A percentile compares a stretch with the other conserved stretches of the same genome.
Evolutionary conservation across 179 eudicot species (phyloP).

Genomic region (Dionaea muscipula): DNA sequence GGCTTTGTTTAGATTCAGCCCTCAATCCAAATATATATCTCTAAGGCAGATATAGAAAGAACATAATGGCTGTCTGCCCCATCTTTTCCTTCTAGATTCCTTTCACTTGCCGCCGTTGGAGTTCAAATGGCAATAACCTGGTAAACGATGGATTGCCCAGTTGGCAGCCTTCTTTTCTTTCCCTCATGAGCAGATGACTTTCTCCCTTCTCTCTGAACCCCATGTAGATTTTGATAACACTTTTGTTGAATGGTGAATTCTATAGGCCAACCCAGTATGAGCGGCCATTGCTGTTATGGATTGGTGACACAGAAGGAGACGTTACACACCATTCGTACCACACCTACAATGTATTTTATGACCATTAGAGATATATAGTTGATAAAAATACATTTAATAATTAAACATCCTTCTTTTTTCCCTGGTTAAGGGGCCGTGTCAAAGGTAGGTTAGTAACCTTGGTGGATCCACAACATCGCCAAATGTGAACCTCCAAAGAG

Average conservation of each 20-base stretch:
- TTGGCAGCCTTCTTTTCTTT: too few relatives aligned
- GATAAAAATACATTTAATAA: not conserved
- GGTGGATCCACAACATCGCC: constrained; percentile 81
- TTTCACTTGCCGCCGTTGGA: too few relatives aligned
- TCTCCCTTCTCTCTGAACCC: too few relatives aligned
- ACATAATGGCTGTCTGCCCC: too few relatives aligned
- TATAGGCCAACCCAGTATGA: constrained; percentile 95
- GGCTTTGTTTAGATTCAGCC: too few relatives aligned
- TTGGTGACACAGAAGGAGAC: constrained; percentile 50
- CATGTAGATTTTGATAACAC: too few relatives aligned
- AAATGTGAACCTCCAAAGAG: constrained; percentile 64
- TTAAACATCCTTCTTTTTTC: not conserved
- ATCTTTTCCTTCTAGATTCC: too few relatives aligned
- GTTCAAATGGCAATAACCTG: too few relatives aligned
- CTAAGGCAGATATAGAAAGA: too few relatives aligned
- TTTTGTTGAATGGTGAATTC: not conserved
- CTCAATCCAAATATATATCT: too few relatives aligned
- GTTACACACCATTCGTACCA: constrained; percentile 95
- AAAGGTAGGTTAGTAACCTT: constrained; percentile 32
- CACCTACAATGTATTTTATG: constrained; percentile 34
- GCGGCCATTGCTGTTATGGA: constrained; percentile 82
- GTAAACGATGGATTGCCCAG: too few relatives aligned
- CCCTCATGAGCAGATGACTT: too few relatives aligned
- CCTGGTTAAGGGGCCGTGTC: not conserved
- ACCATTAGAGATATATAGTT: not conserved